Conservation (phyloP, 148 eudicot species). For the Fagopyrum homotropicum region DNA sequence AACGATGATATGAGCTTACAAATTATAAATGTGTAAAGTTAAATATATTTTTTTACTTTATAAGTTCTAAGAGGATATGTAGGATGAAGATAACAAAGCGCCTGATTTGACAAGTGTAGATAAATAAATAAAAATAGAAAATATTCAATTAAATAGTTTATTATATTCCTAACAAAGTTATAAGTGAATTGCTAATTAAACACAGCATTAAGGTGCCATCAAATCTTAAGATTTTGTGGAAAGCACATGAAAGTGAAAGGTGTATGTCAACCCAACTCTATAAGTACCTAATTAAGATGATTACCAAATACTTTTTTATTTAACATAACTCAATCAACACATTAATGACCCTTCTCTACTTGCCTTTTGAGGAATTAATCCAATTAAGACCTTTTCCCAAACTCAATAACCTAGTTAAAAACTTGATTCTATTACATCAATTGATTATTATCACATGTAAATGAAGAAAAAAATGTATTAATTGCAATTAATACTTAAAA, state of each 20-base stretch:
- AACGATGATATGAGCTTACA: background rate
- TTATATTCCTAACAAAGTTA: background rate
- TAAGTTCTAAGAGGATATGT: background rate
- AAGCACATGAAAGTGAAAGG: background rate
- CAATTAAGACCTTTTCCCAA: no score
- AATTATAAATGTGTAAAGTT: no score
- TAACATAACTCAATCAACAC: no score
- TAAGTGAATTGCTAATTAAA: background rate
- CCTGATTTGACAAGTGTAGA: background rate
- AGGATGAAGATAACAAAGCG: background rate
- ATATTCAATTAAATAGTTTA: background rate
- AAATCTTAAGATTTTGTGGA: background rate
- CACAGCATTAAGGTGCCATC: background rate
- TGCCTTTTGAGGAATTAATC: no score
- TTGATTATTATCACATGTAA: background rate
- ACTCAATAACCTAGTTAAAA: no score
- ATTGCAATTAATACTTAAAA: background rate
- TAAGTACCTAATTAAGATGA: no score
- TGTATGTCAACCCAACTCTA: background rate
- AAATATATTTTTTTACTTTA: background rate
- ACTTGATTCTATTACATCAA: no score
- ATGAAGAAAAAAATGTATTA: background rate
- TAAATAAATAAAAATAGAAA: background rate
- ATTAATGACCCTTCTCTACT: no score
- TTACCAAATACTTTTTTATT: no score